Base-by-base conservation (phyloP, 1,284 basidiomycete species). In the Puccinia brachypodii region DNA sequence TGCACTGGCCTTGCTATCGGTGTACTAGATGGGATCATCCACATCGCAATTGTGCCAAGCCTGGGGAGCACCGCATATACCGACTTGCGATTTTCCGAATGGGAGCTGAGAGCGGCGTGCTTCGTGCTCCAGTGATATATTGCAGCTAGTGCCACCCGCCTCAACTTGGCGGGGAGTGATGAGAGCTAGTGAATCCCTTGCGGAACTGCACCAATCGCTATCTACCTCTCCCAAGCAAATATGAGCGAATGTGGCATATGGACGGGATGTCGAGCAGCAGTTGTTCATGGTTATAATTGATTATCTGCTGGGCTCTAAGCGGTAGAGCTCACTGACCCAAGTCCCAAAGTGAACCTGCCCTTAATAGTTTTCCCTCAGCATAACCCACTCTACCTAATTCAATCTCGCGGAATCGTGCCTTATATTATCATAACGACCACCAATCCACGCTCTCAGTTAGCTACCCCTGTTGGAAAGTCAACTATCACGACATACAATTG, bases 391-490 rank as follows among this genome's bases (percentile, higher is more conserved):
- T 53, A 22, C 14, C 16, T 22, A 8, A 22, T 53, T 22, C 6
- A 25, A 25, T 19, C 53, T 7, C 8, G 1, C 53, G 28, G 11
- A 56, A 22, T 56, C n/a, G 53, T 56, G 53, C 53, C 53, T 56
- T 25, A 22, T 56, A 2, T 11, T 25, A n/a, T 8, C n/a, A 56
- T 19, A n/a, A n/a, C n/a, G n/a, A 56, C 19, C 11, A 25, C 11
- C 4, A 56, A 6, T 56, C 22, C 22, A 56, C 22, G 53, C 56
- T 60, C 7, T 9, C 33, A 28, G 25, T 60, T 8, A 31, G n/a
- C 28, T 60, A 28, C 62, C 62, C 62, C 62, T 66, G 38, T 66
- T 66, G 36, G 62, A 66, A 66, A 40, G 62, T n/a, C 38, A 66
- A 22, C 36, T 40, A 1, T 22, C 25, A 68, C 64, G n/a, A 68